Evolutionary conservation across 768 basidiomycete genomes (phyloP).

Genomic region (Mrakia blollopis): DNA sequence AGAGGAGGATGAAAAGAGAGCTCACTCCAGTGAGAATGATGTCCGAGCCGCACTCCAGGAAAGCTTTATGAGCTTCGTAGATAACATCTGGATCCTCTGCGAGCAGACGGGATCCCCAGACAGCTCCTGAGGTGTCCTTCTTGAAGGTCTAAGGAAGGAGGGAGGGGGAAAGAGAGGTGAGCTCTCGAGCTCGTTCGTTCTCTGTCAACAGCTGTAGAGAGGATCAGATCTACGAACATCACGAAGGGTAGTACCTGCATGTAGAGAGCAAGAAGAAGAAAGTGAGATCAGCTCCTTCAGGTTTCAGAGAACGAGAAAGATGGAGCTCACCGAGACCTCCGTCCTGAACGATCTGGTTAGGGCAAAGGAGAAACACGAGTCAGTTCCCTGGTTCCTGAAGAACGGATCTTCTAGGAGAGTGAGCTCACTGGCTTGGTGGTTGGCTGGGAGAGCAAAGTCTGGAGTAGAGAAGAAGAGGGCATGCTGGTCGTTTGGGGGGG

Average conservation of each 20-base stretch:
- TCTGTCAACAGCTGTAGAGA: not conserved
- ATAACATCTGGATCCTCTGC: conserved; percentile 55
- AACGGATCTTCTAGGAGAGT: not conserved
- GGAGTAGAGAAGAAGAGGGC: not conserved
- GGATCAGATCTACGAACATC: conserved; percentile 4
- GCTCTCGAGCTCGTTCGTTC: not conserved
- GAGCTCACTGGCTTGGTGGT: not conserved
- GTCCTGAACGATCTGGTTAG: conserved; percentile 18
- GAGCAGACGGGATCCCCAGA: conserved; percentile 69
- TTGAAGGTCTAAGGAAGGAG: conserved; percentile 41
- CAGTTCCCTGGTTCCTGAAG: not conserved
- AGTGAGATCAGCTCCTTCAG: too few relatives aligned
- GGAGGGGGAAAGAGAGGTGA: not conserved
- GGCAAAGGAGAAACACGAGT: not conserved
- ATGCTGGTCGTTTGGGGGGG: not conserved
- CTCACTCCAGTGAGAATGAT: conserved; percentile 64
- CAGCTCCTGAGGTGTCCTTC: conserved; percentile 52
- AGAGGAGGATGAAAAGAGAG: not conserved
- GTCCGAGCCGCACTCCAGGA: conserved; percentile 60
- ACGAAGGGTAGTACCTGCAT: conserved; percentile 24
- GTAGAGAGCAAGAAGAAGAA: not conserved
- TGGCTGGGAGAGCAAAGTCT: not conserved
- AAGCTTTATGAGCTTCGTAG: conserved; percentile 58
- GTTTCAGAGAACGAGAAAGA: not conserved
- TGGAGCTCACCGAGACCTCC: conserved; percentile 11